Base-by-base conservation (phyloP, 1,139 yeast species). In the Geotrichum histeridarum region DNA sequence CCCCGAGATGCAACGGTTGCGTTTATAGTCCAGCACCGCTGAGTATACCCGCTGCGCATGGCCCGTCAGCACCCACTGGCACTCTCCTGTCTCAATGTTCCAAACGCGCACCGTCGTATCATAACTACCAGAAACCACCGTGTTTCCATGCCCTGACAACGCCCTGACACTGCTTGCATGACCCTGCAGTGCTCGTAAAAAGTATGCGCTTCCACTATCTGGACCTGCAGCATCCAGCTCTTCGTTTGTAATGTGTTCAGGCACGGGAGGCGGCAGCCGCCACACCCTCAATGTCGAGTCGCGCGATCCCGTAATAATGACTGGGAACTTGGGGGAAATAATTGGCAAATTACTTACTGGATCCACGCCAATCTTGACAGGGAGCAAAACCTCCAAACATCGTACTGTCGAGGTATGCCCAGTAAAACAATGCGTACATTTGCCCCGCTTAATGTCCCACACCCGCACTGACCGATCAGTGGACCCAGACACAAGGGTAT, bases 331-430 rank as follows among this genome's bases (percentile, higher is more conserved):
- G 0, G 93, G 91, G 59, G 75, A 81, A 54, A 84, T 76, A 12
- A 83, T 80, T 47, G 83, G 84, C 22, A 78, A 78, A 7, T 90
- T 90, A 6, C 65, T 63, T 8, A 54, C 60, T 1, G 64, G 58
- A 53, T 66, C 67, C 7, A 60, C 58, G 11, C 63, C 60, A 17
- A 58, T 61, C 8, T 59, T 51, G 15, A 76, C 78, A 0, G 93
- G 93, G 61, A 82, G 84, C 36, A 90, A 77, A 53, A 90, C 86
- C 61, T 91, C 96, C 63, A 90, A 75, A 67, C 96, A 91, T 64
- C 98, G 77, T 17, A 91, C 96, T 0, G 97, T 90, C 0, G 96
- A 88, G 0, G 95, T 86, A 64, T 90, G 98, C 1, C 96, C 98
- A 56, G 83, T 79, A 67, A 91, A 88, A 1, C 90, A 80, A 69